phyloP scores from a whole-genome alignment of 768 basidiomycete genomes.

The Leccinum subtestaceum region DNA sequence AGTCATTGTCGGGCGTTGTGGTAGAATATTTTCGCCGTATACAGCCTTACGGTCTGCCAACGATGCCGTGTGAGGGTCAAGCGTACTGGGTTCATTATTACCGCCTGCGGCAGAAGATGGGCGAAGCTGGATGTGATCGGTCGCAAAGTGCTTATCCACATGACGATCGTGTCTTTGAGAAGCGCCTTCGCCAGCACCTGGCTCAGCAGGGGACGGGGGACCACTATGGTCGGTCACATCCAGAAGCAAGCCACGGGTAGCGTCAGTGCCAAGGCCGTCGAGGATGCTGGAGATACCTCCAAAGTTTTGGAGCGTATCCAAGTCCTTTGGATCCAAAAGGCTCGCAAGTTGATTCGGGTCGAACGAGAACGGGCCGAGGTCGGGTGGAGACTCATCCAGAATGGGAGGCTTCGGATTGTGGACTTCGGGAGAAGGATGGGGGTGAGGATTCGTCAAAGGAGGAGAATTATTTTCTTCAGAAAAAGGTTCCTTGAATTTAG shows the following conservation, averaged over 20 bases:
- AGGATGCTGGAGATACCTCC: constrained; percentile 73
- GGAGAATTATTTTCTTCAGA: constrained; percentile 4
- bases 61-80: constrained; percentile 35
- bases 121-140: constrained; percentile 7
- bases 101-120: constrained; percentile 11
- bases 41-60: constrained; percentile 61
- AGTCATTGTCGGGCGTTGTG: constrained; percentile 63
- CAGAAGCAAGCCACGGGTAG: constrained; percentile 42
- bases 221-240: neutral
- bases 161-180: constrained; percentile 34
- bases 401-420: constrained; percentile 23
- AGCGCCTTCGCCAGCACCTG: constrained; percentile 31
- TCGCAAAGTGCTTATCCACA: neutral
- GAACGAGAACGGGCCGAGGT: constrained; percentile 71
- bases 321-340: constrained; percentile 85
- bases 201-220: constrained; percentile 11
- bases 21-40: constrained; percentile 76
- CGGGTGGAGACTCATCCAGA: constrained; percentile 40
- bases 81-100: neutral
- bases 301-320: constrained; percentile 60
- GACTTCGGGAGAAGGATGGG: constrained; percentile 22
- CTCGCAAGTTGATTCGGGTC: constrained; percentile 76
- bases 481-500: constrained; percentile 16
- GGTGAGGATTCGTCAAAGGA: constrained; percentile 24
- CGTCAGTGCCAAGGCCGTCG: constrained; percentile 69